Base-by-base conservation (phyloP, 768 basidiomycete species). In the Lactifluus subvellereus region DNA sequence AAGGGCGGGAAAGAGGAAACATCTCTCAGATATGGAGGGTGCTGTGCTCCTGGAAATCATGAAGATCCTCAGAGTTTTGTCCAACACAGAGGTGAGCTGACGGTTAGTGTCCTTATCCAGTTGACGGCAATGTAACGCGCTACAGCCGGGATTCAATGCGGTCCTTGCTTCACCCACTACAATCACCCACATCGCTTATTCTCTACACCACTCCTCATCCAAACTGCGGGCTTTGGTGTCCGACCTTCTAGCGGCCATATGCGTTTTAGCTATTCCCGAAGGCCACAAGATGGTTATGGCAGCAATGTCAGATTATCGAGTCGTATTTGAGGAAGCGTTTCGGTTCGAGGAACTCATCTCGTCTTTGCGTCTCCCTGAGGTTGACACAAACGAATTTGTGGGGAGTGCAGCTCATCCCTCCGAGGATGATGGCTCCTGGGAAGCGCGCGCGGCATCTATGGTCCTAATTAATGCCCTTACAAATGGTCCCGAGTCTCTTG, bases 211-310 rank as follows among this genome's bases (percentile, higher is more conserved):
- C 1, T 77, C 86, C 0, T 85, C 87, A 10, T 75, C 81, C 57
- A 94, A 89, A 72, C 75, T 90, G 9, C 83, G 89, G 61, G 80
- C 84, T 0, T 77, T 90, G 27, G 79, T 82, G 0, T 84, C 87
- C 4, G 91, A 95, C 67, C 78, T 95, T 32, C 80, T 98, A 10
- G 90, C 91, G 1, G 94, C 88, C 0, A 83, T 95, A 47, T 92
- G 91, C 70, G 79, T 91, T 22, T 77, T 96, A 22, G 87, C 88
- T 2, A 73, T 81, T 5, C 75, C 76, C 6, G 85, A 89, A 40
- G 93, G 92, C 0, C 86, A 90, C 69, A 84, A 80, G 63, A 79
- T 84, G 2, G 88, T 95, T 8, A 77, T 94, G 13, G 78, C 85
- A 0, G 91, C 91, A 0, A 72, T 95, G 64, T 89, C 92, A 0